A percentile compares a stretch with the other conserved stretches of the same genome.
phyloP scores from a whole-genome alignment of 1,284 basidiomycete species.

The Exobasidium rhododendri region DNA sequence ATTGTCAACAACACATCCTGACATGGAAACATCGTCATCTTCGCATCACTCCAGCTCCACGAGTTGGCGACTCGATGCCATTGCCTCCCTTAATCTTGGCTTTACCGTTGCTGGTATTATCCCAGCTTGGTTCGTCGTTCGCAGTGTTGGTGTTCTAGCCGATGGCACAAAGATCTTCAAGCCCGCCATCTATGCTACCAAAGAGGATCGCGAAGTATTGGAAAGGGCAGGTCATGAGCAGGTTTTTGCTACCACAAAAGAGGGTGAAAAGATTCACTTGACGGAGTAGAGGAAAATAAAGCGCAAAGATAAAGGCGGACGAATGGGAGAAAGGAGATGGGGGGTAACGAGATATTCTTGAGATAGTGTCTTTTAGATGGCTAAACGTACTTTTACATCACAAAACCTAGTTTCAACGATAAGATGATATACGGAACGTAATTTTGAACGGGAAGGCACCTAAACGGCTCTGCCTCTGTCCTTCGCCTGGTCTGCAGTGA shows the following conservation, averaged over 20 bases:
- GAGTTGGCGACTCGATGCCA: constrained; percentile 37
- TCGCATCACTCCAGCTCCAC: constrained; percentile 19
- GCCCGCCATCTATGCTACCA: constrained; percentile 28
- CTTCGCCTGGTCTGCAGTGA: background rate
- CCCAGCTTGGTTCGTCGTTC: constrained; percentile 46
- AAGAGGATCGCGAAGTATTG: constrained; percentile 2
- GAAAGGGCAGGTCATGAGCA: background rate
- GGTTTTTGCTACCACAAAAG: background rate
- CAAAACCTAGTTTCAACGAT: too few relatives aligned
- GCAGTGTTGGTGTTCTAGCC: constrained; percentile 32
- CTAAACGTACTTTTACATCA: too few relatives aligned
- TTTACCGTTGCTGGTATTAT: constrained; percentile 38
- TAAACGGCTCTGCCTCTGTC: too few relatives aligned
- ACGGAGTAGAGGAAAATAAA: background rate
- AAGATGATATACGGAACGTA: too few relatives aligned
- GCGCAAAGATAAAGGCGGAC: background rate
- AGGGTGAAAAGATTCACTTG: background rate
- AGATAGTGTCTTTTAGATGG: too few relatives aligned
- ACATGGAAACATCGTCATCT: constrained; percentile 37
- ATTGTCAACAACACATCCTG: constrained; percentile 32
- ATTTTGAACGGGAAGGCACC: too few relatives aligned
- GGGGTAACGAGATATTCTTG: too few relatives aligned
- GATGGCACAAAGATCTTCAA: constrained; percentile 38
- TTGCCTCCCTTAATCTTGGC: constrained; percentile 48
- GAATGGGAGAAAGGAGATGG: background rate